Conservation (phyloP, 2,329 filamentous ascomycete species). For the Fusarium nodosum region DNA sequence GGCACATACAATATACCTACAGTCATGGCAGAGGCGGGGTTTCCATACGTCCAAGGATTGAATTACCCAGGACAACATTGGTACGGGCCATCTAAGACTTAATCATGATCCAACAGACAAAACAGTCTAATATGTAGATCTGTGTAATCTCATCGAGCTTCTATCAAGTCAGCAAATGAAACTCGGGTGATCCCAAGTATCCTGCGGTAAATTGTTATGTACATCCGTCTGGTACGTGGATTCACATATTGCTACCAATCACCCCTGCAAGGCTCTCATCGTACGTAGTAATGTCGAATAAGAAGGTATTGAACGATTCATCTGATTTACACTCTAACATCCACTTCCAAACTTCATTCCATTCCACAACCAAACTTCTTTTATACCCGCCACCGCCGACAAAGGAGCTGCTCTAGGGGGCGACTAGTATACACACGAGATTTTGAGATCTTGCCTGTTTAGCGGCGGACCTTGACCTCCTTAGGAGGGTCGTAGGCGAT, state of each 20-base stretch:
- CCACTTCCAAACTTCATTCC: constrained; percentile 48
- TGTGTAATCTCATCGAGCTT: background rate
- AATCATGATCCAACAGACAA: background rate
- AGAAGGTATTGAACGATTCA: constrained; percentile 58
- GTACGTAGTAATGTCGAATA: constrained; percentile 43
- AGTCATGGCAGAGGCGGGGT: background rate
- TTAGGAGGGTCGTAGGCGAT: constrained; percentile 86
- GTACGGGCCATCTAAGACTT: background rate
- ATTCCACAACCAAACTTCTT: constrained; percentile 52
- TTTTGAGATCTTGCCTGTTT: constrained; percentile 52
- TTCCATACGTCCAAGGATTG: background rate
- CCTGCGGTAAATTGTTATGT: background rate
- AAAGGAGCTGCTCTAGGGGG: constrained; percentile 60
- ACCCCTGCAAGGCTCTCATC: constrained; percentile 15
- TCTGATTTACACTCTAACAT: constrained; percentile 67
- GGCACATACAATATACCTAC: background rate
- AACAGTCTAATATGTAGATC: background rate
- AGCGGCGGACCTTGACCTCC: constrained; percentile 64
- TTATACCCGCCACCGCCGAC: constrained; percentile 59
- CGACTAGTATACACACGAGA: constrained; percentile 60
- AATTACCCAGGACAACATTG: background rate
- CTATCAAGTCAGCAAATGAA: background rate
- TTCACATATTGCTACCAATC: constrained; percentile 16
- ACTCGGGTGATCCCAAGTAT: background rate
- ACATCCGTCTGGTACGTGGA: background rate